These are phyloP conservation scores for Xylariaceae sp. DNA, from an alignment of 2,329 filamentous ascomycete genomes.

Conservation along the genomic window DNA sequence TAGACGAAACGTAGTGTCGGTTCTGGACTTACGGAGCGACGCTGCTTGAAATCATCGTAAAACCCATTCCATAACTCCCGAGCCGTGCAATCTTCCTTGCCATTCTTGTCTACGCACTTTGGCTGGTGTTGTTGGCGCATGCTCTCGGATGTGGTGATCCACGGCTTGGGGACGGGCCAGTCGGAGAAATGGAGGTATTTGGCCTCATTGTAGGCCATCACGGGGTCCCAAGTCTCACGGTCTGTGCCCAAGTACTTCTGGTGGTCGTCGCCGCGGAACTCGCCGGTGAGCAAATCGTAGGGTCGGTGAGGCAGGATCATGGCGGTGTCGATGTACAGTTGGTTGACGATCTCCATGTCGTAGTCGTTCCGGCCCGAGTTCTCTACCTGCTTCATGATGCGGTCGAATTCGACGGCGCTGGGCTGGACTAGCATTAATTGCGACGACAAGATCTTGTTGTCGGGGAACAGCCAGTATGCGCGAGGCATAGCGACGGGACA, in stretches of 20 bases:
- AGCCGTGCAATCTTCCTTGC: constrained; percentile 30
- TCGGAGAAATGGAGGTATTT: constrained; percentile 70
- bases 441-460: constrained; percentile 52
- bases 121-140: constrained; percentile 29
- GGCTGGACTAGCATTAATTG: constrained; percentile 61
- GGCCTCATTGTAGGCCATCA: constrained; percentile 50
- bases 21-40: constrained; percentile 25
- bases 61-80: constrained; percentile 33
- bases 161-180: constrained; percentile 64
- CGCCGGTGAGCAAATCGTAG: constrained; percentile 58
- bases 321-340: constrained; percentile 54
- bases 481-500: constrained; percentile 63
- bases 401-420: constrained; percentile 44
- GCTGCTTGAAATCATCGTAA: constrained; percentile 31
- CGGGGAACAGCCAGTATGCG: constrained; percentile 64
- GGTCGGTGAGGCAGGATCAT: constrained; percentile 61
- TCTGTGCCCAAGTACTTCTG: constrained; percentile 37
- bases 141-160: constrained; percentile 31
- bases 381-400: constrained; percentile 34
- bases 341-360: constrained; percentile 67
- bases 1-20: neutral
- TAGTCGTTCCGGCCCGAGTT: constrained; percentile 39
- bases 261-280: constrained; percentile 54
- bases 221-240: constrained; percentile 54
- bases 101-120: constrained; percentile 27